Conservation (phyloP, 129 eudicot genomes). For the Lactuca saligna region DNA sequence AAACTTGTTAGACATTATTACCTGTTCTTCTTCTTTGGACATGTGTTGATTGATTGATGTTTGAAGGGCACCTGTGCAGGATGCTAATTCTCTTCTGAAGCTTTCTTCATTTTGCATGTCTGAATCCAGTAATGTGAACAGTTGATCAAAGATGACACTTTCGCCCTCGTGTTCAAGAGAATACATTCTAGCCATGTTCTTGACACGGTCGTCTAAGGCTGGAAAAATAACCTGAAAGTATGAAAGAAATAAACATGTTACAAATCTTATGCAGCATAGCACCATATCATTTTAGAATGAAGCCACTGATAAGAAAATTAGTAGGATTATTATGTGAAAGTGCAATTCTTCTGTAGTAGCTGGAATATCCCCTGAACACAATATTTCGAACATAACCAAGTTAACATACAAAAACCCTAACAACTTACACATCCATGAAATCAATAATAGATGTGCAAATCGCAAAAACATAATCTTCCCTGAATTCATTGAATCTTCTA, state of each 20-base stretch:
- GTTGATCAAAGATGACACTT: slow-evolving; percentile 91
- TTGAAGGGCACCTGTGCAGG: slow-evolving; percentile 93
- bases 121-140: slow-evolving; percentile 72
- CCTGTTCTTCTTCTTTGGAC: slow-evolving; percentile 99
- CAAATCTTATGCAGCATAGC: slow-evolving; percentile 2
- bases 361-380: too few relatives aligned
- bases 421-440: too few relatives aligned
- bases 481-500: too few relatives aligned
- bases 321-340: not conserved
- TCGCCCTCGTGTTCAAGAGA: slow-evolving; percentile 99
- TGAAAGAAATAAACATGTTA: slow-evolving; percentile 20
- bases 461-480: too few relatives aligned
- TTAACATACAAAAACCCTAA: too few relatives aligned
- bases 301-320: not conserved
- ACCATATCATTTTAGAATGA: not conserved
- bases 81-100: slow-evolving; percentile 90
- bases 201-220: slow-evolving; percentile 95
- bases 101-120: slow-evolving; percentile 73
- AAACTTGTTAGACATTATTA: slow-evolving; percentile 12
- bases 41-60: slow-evolving; percentile 98
- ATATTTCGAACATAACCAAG: too few relatives aligned
- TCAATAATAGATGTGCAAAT: too few relatives aligned
- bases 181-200: slow-evolving; percentile 95
- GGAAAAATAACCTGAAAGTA: slow-evolving; percentile 87
- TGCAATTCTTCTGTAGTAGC: too few relatives aligned